Evolutionary conservation across 768 basidiomycete genomes (phyloP).

Genomic region (Rhodotorula taiwanensis): DNA sequence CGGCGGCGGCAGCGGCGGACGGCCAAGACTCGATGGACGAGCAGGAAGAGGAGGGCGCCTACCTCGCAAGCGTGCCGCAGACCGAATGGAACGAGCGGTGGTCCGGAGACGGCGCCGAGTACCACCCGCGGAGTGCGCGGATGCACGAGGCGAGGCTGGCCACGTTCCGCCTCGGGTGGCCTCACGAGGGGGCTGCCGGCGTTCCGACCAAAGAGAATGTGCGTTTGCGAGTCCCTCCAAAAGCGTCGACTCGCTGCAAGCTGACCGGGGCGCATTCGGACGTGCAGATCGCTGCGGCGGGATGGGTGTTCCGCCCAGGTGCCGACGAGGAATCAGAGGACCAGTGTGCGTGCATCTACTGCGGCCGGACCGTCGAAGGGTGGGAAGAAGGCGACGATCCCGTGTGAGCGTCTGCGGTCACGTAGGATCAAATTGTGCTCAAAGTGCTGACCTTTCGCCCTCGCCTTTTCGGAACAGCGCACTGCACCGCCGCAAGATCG

Average conservation of each 20-base stretch:
- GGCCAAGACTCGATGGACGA: too few species aligned
- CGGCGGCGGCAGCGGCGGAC: constrained; percentile 1
- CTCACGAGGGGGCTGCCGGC: constrained; percentile 17
- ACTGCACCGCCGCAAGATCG: constrained; percentile 17
- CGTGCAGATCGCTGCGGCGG: constrained; percentile 22
- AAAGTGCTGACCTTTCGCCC: too few species aligned
- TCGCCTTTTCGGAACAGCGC: background rate
- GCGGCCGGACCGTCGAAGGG: constrained; percentile 10
- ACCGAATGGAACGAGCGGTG: constrained; percentile 7
- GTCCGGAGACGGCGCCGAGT: constrained; percentile 1
- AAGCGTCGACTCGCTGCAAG: too few species aligned
- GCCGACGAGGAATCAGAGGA: background rate
- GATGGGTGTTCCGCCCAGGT: constrained; percentile 21
- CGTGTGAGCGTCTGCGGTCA: background rate
- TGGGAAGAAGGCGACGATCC: constrained; percentile 33
- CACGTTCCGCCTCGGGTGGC: constrained; percentile 27
- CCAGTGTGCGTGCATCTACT: constrained; percentile 15
- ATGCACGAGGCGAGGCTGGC: constrained; percentile 16
- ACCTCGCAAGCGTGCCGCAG: too few species aligned
- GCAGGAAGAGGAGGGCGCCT: background rate
- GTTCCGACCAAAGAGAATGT: constrained; percentile 21
- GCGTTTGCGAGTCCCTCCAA: background rate
- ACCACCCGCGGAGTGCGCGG: constrained; percentile 17
- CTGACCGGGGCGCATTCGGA: too few species aligned
- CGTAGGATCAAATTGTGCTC: background rate